A percentile compares a stretch with the other conserved stretches of the same genome.
Conservation (phyloP, 495 filamentous ascomycete species). For the Stereocaulon alpinum region DNA sequence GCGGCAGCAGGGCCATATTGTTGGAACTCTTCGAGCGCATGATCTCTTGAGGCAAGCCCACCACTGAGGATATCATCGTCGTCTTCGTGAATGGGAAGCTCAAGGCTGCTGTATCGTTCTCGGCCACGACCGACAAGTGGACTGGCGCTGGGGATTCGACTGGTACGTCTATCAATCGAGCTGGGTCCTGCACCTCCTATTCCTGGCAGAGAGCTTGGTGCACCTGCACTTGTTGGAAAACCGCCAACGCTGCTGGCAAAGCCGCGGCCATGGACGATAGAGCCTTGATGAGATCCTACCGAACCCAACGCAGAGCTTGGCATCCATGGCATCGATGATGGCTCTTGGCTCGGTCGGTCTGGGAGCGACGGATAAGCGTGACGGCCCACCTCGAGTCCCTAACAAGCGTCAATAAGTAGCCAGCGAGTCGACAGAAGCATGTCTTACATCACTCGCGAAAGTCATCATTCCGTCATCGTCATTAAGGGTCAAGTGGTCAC, state of each 20-base stretch:
- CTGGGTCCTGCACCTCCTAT: constrained; percentile 6
- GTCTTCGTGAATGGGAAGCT: constrained; percentile 27
- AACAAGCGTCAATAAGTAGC: constrained; percentile 1
- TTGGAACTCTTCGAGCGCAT: constrained; percentile 34
- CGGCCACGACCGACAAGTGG: constrained; percentile 50
- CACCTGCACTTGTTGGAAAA: constrained; percentile 19
- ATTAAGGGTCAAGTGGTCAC: constrained; percentile 23
- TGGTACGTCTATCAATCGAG: constrained; percentile 28
- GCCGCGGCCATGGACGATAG: constrained; percentile 21
- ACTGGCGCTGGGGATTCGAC: constrained; percentile 48
- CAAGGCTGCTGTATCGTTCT: constrained; percentile 29
- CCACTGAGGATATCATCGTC: constrained; percentile 37
- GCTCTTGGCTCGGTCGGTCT: constrained; percentile 27
- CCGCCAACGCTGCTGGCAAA: constrained; percentile 29
- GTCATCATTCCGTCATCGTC: constrained; percentile 31
- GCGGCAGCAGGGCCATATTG: constrained; percentile 34
- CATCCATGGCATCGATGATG: constrained; percentile 58
- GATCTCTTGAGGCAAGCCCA: constrained; percentile 32
- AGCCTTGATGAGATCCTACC: constrained; percentile 43
- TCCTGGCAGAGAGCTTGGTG: constrained; percentile 16
- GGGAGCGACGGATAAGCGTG: constrained; percentile 48
- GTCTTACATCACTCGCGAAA: constrained; percentile 24
- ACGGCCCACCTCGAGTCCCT: constrained; percentile 52
- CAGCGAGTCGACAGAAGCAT: background rate
- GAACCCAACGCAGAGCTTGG: constrained; percentile 50